Conservation (phyloP, 495 filamentous ascomycete genomes). For the Aspergillus olivimuriae region DNA sequence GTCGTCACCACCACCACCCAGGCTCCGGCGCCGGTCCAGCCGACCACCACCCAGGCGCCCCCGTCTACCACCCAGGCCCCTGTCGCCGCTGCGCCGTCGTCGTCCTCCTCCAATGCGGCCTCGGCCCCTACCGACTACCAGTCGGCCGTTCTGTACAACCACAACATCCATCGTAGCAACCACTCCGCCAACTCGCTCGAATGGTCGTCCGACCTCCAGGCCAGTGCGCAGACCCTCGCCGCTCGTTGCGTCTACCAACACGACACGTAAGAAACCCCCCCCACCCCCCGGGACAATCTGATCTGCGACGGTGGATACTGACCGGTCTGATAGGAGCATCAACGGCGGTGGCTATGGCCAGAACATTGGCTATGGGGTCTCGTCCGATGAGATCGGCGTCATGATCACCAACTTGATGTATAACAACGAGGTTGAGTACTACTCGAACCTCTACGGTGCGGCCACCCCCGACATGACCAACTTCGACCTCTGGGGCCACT, state of each 20-base stretch:
- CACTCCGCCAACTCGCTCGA: constrained; percentile 61
- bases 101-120: constrained; percentile 16
- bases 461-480: constrained; percentile 46
- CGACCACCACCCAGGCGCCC: constrained; percentile 8
- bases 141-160: constrained; percentile 53
- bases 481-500: constrained; percentile 76
- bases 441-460: constrained; percentile 37
- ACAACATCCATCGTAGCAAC: constrained; percentile 83
- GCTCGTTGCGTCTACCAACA: constrained; percentile 64
- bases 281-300: too few species aligned
- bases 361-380: constrained; percentile 61
- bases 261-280: constrained; percentile 58
- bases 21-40: constrained; percentile 6
- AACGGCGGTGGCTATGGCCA: constrained; percentile 70
- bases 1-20: constrained; percentile 5
- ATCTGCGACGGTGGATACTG: too few species aligned
- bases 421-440: constrained; percentile 63
- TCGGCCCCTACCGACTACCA: constrained; percentile 34
- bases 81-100: constrained; percentile 14
- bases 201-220: constrained; percentile 57
- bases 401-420: constrained; percentile 77
- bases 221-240: constrained; percentile 51
- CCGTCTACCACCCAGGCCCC: constrained; percentile 12
- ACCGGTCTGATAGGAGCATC: constrained; percentile 26
- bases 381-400: constrained; percentile 45